Evolutionary conservation across 192 early-diverging fungal species (phyloP).

Genomic region (Coemansia sp.): DNA sequence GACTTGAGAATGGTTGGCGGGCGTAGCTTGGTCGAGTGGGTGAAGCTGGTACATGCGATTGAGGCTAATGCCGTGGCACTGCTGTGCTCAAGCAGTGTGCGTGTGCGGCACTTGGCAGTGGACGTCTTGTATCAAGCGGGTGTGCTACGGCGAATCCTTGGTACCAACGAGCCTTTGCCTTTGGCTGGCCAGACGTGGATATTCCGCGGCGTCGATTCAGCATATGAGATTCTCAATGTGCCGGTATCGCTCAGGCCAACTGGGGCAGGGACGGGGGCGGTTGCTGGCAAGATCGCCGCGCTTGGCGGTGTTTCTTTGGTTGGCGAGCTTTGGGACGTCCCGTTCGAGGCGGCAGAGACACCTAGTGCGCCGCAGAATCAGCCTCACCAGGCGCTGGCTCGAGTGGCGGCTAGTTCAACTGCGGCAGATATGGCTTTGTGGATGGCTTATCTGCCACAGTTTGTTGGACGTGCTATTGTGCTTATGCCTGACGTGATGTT

Average conservation of each 20-base stretch:
- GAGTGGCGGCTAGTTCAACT: constrained; percentile 35
- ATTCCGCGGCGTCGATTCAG: constrained; percentile 31
- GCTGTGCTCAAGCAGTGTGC: constrained; percentile 47
- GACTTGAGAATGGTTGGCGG: constrained; percentile 21
- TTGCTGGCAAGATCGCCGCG: neutral
- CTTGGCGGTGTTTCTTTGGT: constrained; percentile 13
- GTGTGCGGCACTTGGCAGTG: constrained; percentile 38
- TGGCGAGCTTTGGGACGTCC: constrained; percentile 38
- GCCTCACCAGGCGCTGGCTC: constrained; percentile 26
- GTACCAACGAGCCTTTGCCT: constrained; percentile 22
- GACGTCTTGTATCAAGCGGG: constrained; percentile 46
- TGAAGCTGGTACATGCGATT: constrained; percentile 33
- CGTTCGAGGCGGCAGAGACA: constrained; percentile 29
- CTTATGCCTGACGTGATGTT: constrained; percentile 52
- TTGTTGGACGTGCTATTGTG: constrained; percentile 43
- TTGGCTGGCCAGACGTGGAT: constrained; percentile 22
- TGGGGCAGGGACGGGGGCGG: neutral
- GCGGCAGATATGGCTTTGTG: constrained; percentile 36
- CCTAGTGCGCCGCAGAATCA: neutral
- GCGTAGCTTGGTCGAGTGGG: constrained; percentile 33
- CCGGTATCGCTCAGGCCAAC: constrained; percentile 18
- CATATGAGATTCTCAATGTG: constrained; percentile 50
- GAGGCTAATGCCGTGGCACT: constrained; percentile 46
- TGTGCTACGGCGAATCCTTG: constrained; percentile 35
- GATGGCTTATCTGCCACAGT: constrained; percentile 32